Evolutionary conservation across 495 filamentous ascomycete species (phyloP).

Genomic region (Xylaria sp.): DNA sequence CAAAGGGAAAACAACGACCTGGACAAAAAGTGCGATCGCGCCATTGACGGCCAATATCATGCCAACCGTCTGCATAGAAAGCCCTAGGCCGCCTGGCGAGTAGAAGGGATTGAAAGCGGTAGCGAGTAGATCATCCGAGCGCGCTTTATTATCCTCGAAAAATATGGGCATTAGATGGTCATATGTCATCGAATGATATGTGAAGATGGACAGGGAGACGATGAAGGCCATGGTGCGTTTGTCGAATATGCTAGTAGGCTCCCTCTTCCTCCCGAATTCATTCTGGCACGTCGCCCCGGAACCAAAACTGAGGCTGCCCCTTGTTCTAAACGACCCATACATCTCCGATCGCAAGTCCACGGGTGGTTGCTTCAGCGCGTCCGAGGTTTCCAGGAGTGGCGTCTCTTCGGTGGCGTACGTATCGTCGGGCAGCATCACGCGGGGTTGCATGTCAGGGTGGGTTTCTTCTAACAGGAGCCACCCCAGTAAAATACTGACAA

Average conservation of each 20-base stretch:
- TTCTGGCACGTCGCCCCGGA: constrained; percentile 48
- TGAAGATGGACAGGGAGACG: constrained; percentile 78
- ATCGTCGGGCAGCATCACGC: constrained; percentile 58
- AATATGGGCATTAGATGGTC: constrained; percentile 87
- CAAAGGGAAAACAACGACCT: constrained; percentile 76
- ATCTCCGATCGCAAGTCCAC: constrained; percentile 76
- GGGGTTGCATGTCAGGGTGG: constrained; percentile 77
- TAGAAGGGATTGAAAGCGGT: constrained; percentile 53
- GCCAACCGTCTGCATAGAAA: constrained; percentile 75
- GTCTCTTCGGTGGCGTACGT: constrained; percentile 67
- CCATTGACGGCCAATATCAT: constrained; percentile 83
- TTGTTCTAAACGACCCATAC: constrained; percentile 76
- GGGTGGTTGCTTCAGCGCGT: constrained; percentile 70
- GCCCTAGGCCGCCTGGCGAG: constrained; percentile 76
- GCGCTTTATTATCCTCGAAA: constrained; percentile 69
- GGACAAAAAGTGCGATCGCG: constrained; percentile 78
- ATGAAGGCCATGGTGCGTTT: constrained; percentile 73
- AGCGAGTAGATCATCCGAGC: constrained; percentile 29
- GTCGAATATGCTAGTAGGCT: constrained; percentile 62
- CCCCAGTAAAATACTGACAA: constrained; percentile 75
- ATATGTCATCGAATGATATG: constrained; percentile 87
- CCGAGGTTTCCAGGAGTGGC: constrained; percentile 73
- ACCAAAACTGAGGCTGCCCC: constrained; percentile 54
- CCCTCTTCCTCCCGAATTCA: constrained; percentile 41
- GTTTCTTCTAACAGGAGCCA: constrained; percentile 80